Base-by-base conservation (phyloP, 2,329 filamentous ascomycete species). In the Apiospora saccharicola region DNA sequence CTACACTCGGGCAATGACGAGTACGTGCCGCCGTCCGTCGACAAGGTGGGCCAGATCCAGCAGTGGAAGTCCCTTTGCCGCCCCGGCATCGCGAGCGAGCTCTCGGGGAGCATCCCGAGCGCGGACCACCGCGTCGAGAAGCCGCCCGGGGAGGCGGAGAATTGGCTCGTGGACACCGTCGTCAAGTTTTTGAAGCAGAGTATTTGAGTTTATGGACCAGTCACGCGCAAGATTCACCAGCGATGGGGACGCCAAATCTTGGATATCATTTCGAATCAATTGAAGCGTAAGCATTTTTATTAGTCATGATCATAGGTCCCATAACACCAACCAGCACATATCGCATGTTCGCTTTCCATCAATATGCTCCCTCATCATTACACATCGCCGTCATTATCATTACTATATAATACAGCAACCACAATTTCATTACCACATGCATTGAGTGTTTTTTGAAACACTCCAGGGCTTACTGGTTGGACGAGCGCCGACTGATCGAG, bases 1-100 rank as follows among this genome's bases (percentile, higher is more conserved):
- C 79, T 95, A 44, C 89, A 90, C 72, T 91, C 91, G 1, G 91
- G 85, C 7, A 82, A 86, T 61, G 93, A 96, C 79, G 90, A 93
- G 80, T 90, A 86, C 78, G 87, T 94, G 1, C 90, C 92, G 0
- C 72, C 77, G 1, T 79, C 76, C 1, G 82, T 94, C 22, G 88
- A 94, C 77, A 90, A 91, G 77, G 81, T 82, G 41, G 85, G 78
- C 2, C 80, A 93, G 73, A 82, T 94, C 71, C 81, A 85, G 71
- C 86, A 83, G 70, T 95, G 92, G 89, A 85, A 80, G 74, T 76
- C 78, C 0, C 80, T 85, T 7, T 88, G 83, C 72, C 76, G 81
- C 4, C 79, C 82, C 3, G 82, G 81, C 3, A 78, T 85, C 13
- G 85, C 85, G 24, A 90, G 88, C 75, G 78, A 83, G 26, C 78